Evolutionary conservation across 208 protist species (phyloP).

Genomic region (Leishmania braziliensis): DNA sequence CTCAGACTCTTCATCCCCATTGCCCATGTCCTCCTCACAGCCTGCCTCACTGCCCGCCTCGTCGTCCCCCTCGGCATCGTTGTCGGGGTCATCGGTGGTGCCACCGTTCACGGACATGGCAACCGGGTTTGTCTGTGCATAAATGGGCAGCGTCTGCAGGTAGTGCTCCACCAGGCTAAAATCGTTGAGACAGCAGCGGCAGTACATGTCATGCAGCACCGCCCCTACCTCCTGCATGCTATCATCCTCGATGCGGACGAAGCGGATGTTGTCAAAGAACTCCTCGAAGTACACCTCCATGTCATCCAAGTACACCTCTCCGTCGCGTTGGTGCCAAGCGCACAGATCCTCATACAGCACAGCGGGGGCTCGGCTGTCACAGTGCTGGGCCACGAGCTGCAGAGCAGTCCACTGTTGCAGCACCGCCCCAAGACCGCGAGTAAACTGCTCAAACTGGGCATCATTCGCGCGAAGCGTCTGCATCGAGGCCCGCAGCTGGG

Average conservation of each 20-base stretch:
- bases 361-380: slow-evolving; percentile 55
- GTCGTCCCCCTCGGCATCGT: slow-evolving; percentile 29
- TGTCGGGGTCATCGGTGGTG: slow-evolving; percentile 26
- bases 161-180: slow-evolving; percentile 65
- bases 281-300: slow-evolving; percentile 89
- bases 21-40: slow-evolving; percentile 16
- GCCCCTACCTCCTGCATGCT: slow-evolving; percentile 86
- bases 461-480: slow-evolving; percentile 56
- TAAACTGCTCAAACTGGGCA: slow-evolving; percentile 67
- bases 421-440: slow-evolving; percentile 63
- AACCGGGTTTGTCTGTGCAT: slow-evolving; percentile 69
- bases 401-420: slow-evolving; percentile 89
- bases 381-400: slow-evolving; percentile 80
- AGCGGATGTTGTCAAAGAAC: slow-evolving; percentile 72
- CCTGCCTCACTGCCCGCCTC: slow-evolving; percentile 13
- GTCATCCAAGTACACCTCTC: slow-evolving; percentile 87
- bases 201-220: slow-evolving; percentile 89
- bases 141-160: slow-evolving; percentile 46
- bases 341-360: slow-evolving; percentile 69
- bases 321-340: slow-evolving; percentile 62
- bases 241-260: slow-evolving; percentile 83
- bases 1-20: slow-evolving; percentile 16
- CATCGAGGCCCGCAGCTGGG: slow-evolving; percentile 29
- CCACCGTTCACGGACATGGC: slow-evolving; percentile 64
- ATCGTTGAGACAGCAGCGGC: slow-evolving; percentile 76